These are phyloP conservation scores for Sporothrix dimorphospora DNA, from an alignment of 2,329 filamentous ascomycete species.

Conservation along the genomic window DNA sequence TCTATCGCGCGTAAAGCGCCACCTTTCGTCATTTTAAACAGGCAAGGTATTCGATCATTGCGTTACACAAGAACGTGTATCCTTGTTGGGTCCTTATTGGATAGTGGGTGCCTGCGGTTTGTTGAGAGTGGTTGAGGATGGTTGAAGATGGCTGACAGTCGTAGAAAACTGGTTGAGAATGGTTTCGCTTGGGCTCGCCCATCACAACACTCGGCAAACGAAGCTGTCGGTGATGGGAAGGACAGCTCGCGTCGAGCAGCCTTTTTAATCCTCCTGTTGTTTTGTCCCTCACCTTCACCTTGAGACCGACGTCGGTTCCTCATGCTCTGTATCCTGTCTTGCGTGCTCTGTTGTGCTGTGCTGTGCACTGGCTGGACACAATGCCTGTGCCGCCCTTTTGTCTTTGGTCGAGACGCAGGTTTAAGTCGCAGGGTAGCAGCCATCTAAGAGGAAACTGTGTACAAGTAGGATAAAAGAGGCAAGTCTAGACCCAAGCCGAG, in stretches of 20 bases:
- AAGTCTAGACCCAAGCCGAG: neutral
- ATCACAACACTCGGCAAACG: neutral
- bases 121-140: neutral
- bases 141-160: no score
- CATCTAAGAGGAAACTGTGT: neutral
- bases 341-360: neutral
- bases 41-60: neutral
- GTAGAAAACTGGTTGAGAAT: neutral
- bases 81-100: neutral
- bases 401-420: neutral
- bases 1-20: neutral
- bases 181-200: neutral
- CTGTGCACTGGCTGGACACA: neutral
- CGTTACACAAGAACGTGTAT: neutral
- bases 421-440: slow-evolving; percentile 8
- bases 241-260: neutral
- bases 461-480: neutral
- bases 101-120: neutral
- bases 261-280: neutral
- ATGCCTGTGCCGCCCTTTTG: neutral
- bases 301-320: neutral
- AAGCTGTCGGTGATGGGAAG: neutral
- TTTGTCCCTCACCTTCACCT: neutral
- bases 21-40: neutral
- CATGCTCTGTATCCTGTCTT: neutral